Evolutionary conservation across 768 basidiomycete genomes (phyloP).

Genomic region (Pulveroboletus sp.): DNA sequence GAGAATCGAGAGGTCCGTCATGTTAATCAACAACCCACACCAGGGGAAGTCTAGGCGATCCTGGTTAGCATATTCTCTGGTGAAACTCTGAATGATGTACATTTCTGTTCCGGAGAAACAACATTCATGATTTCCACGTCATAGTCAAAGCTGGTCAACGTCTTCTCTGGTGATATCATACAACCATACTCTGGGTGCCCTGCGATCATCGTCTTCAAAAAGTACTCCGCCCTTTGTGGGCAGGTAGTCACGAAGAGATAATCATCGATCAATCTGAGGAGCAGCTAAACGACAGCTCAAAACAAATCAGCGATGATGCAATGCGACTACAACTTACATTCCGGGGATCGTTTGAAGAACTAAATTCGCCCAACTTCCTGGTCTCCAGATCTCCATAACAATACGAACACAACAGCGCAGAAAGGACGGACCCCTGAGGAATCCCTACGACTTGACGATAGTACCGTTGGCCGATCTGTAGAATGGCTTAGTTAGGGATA

Average conservation of each 20-base stretch:
- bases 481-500: not conserved
- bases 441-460: slow-evolving; percentile 92
- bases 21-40: slow-evolving; percentile 85
- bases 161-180: slow-evolving; percentile 84
- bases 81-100: slow-evolving; percentile 23
- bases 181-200: slow-evolving; percentile 96
- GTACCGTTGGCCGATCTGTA: slow-evolving; percentile 72
- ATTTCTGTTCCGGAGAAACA: slow-evolving; percentile 41
- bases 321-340: slow-evolving; percentile 48
- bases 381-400: slow-evolving; percentile 92
- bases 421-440: slow-evolving; percentile 96
- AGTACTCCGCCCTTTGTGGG: slow-evolving; percentile 52
- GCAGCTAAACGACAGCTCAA: slow-evolving; percentile 41
- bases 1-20: slow-evolving; percentile 68
- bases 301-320: not conserved
- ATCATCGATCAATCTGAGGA: slow-evolving; percentile 90
- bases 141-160: slow-evolving; percentile 79
- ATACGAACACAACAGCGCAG: slow-evolving; percentile 86
- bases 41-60: slow-evolving; percentile 72
- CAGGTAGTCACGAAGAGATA: slow-evolving; percentile 84
- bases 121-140: slow-evolving; percentile 49
- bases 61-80: not conserved
- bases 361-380: slow-evolving; percentile 33
- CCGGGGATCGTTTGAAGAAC: slow-evolving; percentile 50
- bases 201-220: slow-evolving; percentile 70